Evolutionary conservation across 2,329 filamentous ascomycete species (phyloP).

Genomic region (Metarhizium anisopliae): DNA sequence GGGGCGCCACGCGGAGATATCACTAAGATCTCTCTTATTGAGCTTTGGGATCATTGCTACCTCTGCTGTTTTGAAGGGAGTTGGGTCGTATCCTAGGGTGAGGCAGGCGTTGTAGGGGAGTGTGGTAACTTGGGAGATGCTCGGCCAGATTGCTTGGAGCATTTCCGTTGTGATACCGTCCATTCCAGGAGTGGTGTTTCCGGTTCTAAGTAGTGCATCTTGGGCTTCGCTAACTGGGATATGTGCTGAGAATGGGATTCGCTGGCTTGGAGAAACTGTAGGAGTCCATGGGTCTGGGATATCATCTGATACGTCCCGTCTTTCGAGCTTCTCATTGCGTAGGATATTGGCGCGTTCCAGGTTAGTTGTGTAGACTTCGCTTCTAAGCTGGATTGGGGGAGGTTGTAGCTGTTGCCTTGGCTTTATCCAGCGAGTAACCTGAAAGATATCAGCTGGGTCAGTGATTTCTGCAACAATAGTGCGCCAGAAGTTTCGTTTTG

Average conservation of each 20-base stretch:
- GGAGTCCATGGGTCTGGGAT: neutral
- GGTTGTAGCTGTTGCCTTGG: neutral
- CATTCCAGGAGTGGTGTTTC: neutral
- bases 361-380: neutral
- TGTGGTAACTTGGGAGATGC: neutral
- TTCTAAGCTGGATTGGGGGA: neutral
- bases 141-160: neutral
- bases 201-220: neutral
- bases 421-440: neutral
- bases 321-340: neutral
- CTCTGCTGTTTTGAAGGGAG: neutral
- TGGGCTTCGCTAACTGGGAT: neutral
- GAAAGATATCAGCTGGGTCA: neutral
- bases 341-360: neutral
- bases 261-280: neutral
- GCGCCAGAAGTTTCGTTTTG: neutral
- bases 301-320: neutral
- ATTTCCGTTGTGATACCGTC: neutral
- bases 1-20: neutral
- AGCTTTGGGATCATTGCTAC: neutral
- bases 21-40: neutral
- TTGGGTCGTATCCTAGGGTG: neutral
- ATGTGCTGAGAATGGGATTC: neutral
- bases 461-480: neutral
- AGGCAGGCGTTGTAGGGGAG: neutral